These are phyloP conservation scores for Fusarium circinatum DNA, from an alignment of 2,329 filamentous ascomycete genomes.

Conservation along the genomic window DNA sequence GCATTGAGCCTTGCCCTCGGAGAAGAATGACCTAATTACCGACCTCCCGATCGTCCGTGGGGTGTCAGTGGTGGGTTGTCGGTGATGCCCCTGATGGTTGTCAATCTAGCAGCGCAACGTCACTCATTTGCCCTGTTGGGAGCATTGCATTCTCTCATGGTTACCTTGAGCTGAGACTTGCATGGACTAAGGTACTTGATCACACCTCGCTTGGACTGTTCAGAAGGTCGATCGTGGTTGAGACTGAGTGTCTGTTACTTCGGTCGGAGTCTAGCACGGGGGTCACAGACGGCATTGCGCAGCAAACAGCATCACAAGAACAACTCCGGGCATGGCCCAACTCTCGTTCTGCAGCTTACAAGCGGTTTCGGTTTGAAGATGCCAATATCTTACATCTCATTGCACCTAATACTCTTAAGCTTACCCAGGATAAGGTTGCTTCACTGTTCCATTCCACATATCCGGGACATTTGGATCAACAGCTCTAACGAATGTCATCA, in stretches of 20 bases:
- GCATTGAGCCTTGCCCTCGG: accelerated
- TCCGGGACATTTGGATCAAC: slow-evolving; percentile 19
- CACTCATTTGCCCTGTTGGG: slow-evolving; percentile 1
- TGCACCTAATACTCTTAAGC: no score
- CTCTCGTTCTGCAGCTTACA: not conserved
- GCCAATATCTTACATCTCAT: accelerated
- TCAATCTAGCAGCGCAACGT: not conserved
- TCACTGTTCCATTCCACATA: not conserved
- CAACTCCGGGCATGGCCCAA: not conserved
- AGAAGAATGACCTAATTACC: not conserved
- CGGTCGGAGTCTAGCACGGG: no score
- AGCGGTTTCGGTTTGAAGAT: accelerated
- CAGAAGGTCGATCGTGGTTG: accelerated
- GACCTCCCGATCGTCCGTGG: not conserved
- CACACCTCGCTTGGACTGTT: not conserved
- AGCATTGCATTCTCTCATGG: not conserved
- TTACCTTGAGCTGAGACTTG: not conserved
- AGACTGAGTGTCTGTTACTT: not conserved
- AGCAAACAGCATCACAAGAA: not conserved
- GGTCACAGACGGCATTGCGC: accelerated
- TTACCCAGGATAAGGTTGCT: not conserved
- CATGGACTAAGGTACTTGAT: not conserved
- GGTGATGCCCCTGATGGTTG: not conserved
- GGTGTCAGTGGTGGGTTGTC: not conserved
- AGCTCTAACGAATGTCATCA: slow-evolving; percentile 20